Evolutionary conservation across 805 yeast genomes (phyloP).

Genomic region (Candida tallmaniae): DNA sequence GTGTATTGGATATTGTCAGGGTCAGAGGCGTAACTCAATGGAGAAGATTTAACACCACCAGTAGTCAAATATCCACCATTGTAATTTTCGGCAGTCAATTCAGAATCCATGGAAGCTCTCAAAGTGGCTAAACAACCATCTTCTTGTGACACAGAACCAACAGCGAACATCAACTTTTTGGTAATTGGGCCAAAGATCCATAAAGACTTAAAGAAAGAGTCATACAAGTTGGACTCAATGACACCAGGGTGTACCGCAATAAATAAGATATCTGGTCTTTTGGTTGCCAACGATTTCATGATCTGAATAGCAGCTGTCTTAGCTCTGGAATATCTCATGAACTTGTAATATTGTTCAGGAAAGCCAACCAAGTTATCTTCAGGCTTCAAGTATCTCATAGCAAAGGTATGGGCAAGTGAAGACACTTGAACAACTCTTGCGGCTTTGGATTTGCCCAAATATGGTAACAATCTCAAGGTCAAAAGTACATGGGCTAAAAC

Average conservation of each 20-base stretch:
- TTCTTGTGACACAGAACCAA: constrained; percentile 27
- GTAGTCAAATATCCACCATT: constrained; percentile 28
- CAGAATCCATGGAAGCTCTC: constrained; percentile 28
- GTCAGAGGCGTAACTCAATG: constrained; percentile 22
- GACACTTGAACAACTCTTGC: constrained; percentile 31
- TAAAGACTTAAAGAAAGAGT: constrained; percentile 9
- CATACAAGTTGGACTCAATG: constrained; percentile 29
- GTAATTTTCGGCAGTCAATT: constrained; percentile 16
- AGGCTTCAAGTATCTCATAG: constrained; percentile 22
- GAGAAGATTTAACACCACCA: constrained; percentile 25
- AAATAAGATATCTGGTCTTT: constrained; percentile 26
- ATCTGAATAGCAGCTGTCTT: constrained; percentile 31
- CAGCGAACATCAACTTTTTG: constrained; percentile 7
- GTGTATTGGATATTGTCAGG: constrained; percentile 18
- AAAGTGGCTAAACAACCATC: constrained; percentile 32
- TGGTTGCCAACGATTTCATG: constrained; percentile 21
- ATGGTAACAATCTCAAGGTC: constrained; percentile 25
- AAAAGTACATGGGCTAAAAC: constrained; percentile 31
- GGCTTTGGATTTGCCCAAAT: constrained; percentile 15
- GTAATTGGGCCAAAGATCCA: constrained; percentile 1
- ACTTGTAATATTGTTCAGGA: constrained; percentile 24
- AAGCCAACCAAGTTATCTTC: constrained; percentile 15
- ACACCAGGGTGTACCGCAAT: constrained; percentile 40
- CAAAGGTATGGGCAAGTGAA: constrained; percentile 29
- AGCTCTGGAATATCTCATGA: constrained; percentile 34